Conservation (phyloP, 1,284 basidiomycete genomes). For the Anthracocystis panici-leucophaei region DNA sequence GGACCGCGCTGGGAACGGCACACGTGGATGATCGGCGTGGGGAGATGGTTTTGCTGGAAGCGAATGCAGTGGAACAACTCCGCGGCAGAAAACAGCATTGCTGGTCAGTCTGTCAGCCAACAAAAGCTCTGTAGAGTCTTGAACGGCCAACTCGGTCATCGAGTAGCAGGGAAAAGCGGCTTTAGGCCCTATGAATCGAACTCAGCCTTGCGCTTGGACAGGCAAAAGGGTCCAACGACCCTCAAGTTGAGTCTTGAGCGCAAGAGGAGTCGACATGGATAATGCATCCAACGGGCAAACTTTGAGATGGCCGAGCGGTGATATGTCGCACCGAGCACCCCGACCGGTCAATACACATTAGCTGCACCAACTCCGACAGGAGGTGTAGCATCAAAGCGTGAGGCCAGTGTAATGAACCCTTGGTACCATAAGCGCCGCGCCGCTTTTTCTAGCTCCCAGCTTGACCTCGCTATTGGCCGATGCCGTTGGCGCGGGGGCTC, state of each 20-base stretch:
- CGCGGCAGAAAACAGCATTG: no score
- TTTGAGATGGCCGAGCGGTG: background rate
- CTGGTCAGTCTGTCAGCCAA: no score
- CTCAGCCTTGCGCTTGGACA: background rate
- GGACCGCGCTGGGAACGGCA: background rate
- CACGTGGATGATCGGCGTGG: background rate
- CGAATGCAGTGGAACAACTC: background rate
- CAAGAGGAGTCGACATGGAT: no score
- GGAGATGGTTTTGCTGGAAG: background rate
- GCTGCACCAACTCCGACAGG: background rate
- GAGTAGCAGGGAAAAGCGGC: background rate
- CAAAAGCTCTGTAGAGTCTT: background rate
- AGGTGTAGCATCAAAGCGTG: background rate
- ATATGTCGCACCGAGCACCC: slow-evolving; percentile 5
- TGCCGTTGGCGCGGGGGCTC: background rate
- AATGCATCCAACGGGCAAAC: no score
- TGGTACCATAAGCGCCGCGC: background rate
- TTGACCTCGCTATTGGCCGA: background rate
- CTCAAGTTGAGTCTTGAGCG: no score
- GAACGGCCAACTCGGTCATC: background rate
- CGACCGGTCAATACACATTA: background rate
- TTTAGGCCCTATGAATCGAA: background rate
- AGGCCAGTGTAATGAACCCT: background rate
- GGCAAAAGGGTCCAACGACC: background rate
- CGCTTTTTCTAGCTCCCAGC: background rate